Evolutionary conservation across 2,329 filamentous ascomycete genomes (phyloP).

Genomic region (Colletotrichum liaoningense): DNA sequence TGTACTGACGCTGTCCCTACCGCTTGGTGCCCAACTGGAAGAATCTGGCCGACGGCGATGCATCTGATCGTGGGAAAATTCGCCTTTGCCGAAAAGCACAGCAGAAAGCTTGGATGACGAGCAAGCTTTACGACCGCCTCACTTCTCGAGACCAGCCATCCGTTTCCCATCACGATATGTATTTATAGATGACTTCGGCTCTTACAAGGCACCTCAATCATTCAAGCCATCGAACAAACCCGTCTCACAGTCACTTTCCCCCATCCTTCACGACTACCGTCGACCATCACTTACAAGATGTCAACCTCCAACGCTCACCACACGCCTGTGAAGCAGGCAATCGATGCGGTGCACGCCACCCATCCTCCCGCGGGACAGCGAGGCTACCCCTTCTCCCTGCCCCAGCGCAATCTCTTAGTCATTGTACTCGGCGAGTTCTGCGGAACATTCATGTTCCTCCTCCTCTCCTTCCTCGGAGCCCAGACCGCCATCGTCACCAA

Average conservation of each 20-base stretch:
- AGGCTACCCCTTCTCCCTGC: not conserved
- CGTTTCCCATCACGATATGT: not conserved
- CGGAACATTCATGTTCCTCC: constrained; percentile 65
- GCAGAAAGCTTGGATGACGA: not conserved
- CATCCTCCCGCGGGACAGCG: not conserved
- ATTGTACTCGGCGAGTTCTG: constrained; percentile 61
- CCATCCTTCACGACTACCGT: not conserved
- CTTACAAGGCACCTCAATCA: not conserved
- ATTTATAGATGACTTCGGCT: not conserved
- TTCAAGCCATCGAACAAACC: not conserved
- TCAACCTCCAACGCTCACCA: not conserved
- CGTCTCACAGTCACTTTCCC: not conserved
- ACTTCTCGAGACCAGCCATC: not conserved
- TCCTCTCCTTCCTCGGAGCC: constrained; percentile 53
- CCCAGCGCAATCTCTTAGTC: constrained; percentile 48
- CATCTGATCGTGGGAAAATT: not conserved
- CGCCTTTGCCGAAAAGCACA: not conserved
- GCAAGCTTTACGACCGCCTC: not conserved
- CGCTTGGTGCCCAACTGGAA: not conserved
- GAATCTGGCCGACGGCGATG: not conserved
- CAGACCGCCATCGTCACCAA: constrained; percentile 52
- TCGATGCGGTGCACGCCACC: constrained; percentile 10
- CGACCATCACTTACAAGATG: not conserved
- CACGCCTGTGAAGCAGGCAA: constrained; percentile 5
- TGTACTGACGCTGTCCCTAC: constrained; percentile 2